A percentile compares a stretch with the other conserved stretches of the same genome.
phyloP scores from a whole-genome alignment of 1,139 yeast genomes.

The Debaryomycetaceae sp. region DNA sequence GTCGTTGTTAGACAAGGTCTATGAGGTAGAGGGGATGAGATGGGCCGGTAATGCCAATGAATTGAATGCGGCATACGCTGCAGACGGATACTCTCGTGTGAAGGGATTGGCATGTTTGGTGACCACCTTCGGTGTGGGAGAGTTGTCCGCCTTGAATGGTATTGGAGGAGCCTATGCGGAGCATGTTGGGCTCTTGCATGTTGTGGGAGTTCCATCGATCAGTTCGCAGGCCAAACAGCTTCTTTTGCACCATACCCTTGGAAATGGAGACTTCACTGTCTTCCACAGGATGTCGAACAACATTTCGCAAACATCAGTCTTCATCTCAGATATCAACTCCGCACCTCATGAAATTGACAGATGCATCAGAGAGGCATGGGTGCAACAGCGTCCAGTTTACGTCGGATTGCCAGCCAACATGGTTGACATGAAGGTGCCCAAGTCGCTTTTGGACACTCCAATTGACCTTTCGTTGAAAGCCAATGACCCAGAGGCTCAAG shows the following conservation, averaged over 20 bases:
- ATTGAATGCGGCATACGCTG: constrained; percentile 43
- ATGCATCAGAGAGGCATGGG: constrained; percentile 68
- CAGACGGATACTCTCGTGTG: constrained; percentile 41
- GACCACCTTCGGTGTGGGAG: constrained; percentile 45
- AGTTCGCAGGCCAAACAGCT: constrained; percentile 37
- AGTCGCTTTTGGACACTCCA: constrained; percentile 55
- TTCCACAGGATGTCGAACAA: constrained; percentile 54
- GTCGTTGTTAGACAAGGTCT: constrained; percentile 34
- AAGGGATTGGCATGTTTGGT: constrained; percentile 36
- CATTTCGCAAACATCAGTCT: constrained; percentile 63
- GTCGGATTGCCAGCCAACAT: constrained; percentile 81
- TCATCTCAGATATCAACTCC: constrained; percentile 55
- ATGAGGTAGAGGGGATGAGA: constrained; percentile 35
- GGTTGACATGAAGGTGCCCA: constrained; percentile 62
- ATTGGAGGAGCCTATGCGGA: constrained; percentile 43
- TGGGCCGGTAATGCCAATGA: constrained; percentile 47
- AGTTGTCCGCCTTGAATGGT: constrained; percentile 38
- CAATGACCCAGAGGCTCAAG: constrained; percentile 52
- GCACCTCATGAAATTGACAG: constrained; percentile 74
- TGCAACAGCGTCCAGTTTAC: constrained; percentile 79
- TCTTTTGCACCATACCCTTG: constrained; percentile 43
- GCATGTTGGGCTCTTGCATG: constrained; percentile 39
- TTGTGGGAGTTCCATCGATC: constrained; percentile 41
- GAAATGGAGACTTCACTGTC: constrained; percentile 45
- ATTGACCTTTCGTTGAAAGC: constrained; percentile 59